phyloP scores from a whole-genome alignment of 1,284 basidiomycete genomes.

The Malassezia japonica region DNA sequence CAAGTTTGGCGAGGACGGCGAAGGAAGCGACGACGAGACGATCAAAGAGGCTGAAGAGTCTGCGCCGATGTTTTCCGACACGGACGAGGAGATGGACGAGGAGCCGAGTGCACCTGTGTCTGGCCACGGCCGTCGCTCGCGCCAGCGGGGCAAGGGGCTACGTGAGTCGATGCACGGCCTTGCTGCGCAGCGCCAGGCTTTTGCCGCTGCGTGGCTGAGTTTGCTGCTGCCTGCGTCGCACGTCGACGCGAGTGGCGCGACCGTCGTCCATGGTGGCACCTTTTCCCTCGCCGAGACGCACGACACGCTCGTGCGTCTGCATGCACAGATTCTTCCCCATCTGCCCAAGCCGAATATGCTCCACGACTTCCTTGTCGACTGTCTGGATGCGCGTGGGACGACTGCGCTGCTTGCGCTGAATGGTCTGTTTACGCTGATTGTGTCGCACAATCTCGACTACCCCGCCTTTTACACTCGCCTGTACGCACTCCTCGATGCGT shows the following conservation, averaged over 20 bases:
- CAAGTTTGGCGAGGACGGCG: conserved; percentile 44
- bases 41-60: conserved; percentile 28
- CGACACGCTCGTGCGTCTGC: conserved; percentile 67
- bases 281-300: conserved; percentile 52
- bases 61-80: conserved; percentile 33
- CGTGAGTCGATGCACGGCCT: conserved; percentile 57
- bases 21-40: conserved; percentile 49
- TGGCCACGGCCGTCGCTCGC: conserved; percentile 19
- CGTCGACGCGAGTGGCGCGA: conserved; percentile 6
- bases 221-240: conserved; percentile 55
- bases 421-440: conserved; percentile 80
- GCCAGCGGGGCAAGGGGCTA: conserved; percentile 16
- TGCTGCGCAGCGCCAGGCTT: conserved; percentile 64
- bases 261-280: conserved; percentile 49
- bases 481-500: conserved; percentile 65
- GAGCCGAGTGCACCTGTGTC: conserved; percentile 16
- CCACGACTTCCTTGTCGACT: conserved; percentile 86
- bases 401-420: conserved; percentile 86
- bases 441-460: conserved; percentile 88
- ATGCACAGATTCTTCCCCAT: conserved; percentile 73
- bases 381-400: conserved; percentile 62
- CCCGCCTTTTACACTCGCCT: conserved; percentile 90
- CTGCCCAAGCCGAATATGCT: conserved; percentile 63
- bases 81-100: conserved; percentile 37
- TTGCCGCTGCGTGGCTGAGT: conserved; percentile 66